Percentiles rank a stretch among this genome's conserved stretches.
Conservation (phyloP, 306 rosid species). For the Canavalia gladiata region DNA sequence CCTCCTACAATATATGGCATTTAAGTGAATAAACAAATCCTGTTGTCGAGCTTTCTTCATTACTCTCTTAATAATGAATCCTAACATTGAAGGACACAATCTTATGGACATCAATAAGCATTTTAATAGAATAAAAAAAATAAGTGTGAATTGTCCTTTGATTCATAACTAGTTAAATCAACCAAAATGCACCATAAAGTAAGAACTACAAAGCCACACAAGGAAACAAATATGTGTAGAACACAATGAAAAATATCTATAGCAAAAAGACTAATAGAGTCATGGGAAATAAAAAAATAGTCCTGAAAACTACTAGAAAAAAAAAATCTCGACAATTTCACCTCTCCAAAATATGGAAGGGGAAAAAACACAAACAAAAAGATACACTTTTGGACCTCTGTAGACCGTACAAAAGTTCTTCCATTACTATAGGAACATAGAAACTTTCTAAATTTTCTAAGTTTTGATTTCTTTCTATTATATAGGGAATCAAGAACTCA, state of each 20-base stretch:
- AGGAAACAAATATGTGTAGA: neutral
- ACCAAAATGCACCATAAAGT: slow-evolving; percentile 27
- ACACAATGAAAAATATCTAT: neutral
- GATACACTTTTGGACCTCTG: neutral
- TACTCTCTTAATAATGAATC: slow-evolving; percentile 93
- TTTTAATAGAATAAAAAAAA: slow-evolving; percentile 19
- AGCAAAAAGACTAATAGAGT: neutral
- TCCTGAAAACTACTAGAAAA: slow-evolving; percentile 13
- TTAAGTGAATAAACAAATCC: slow-evolving; percentile 95
- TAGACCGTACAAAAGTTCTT: neutral
- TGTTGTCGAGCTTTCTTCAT: slow-evolving; percentile 96
- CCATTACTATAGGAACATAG: neutral
- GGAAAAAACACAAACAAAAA: neutral
- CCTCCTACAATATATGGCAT: slow-evolving; percentile 98
- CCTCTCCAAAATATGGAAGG: neutral
- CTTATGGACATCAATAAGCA: slow-evolving; percentile 19
- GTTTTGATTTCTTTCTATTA: neutral
- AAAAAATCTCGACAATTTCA: neutral
- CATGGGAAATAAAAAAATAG: slow-evolving; percentile 23
- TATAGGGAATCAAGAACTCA: neutral
- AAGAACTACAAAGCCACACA: slow-evolving; percentile 21
- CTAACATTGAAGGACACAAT: slow-evolving; percentile 51
- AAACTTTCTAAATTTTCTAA: neutral
- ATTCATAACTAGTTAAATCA: slow-evolving; percentile 31
- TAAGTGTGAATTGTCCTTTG: slow-evolving; percentile 18